Conservation (phyloP, 1,284 basidiomycete genomes). For the Tilletia caries region DNA sequence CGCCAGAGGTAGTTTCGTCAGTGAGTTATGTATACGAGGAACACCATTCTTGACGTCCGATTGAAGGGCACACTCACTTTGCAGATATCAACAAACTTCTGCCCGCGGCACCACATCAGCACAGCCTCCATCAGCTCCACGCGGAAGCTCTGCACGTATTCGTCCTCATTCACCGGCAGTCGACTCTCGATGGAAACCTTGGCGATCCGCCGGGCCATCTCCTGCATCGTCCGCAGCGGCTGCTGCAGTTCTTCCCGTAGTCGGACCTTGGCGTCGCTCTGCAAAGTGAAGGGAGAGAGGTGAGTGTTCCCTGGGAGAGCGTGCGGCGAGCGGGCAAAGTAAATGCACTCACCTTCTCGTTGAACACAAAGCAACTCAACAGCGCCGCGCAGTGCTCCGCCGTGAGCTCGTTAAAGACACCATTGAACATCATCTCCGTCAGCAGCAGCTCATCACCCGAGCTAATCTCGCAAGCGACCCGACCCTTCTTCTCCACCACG, state of each 20-base stretch:
- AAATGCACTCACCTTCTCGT: conserved; percentile 76
- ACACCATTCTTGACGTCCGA: neutral
- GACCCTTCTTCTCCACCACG: conserved; percentile 95
- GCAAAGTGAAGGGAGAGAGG: conserved; percentile 1
- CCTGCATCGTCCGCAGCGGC: conserved; percentile 89
- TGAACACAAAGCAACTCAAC: conserved; percentile 93
- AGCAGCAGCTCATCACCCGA: conserved; percentile 93
- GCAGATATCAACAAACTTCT: conserved; percentile 93
- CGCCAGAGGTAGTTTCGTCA: neutral
- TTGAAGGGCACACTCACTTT: conserved; percentile 63
- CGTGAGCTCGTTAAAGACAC: conserved; percentile 81
- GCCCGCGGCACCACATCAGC: conserved; percentile 92
- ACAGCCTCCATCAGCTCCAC: conserved; percentile 98
- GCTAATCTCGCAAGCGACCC: conserved; percentile 97
- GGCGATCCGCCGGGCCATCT: conserved; percentile 87
- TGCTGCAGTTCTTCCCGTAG: conserved; percentile 88
- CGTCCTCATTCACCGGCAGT: conserved; percentile 81
- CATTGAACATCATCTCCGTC: conserved; percentile 96
- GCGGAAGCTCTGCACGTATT: conserved; percentile 94
- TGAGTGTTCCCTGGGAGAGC: neutral
- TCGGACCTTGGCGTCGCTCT: conserved; percentile 83
- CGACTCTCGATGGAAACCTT: conserved; percentile 92
- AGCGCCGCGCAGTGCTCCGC: conserved; percentile 92
- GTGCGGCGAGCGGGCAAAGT: too few species aligned
- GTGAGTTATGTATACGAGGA: too few species aligned